Base-by-base conservation (phyloP, 345 rosid genomes). In the Euphorbia lathyris region DNA sequence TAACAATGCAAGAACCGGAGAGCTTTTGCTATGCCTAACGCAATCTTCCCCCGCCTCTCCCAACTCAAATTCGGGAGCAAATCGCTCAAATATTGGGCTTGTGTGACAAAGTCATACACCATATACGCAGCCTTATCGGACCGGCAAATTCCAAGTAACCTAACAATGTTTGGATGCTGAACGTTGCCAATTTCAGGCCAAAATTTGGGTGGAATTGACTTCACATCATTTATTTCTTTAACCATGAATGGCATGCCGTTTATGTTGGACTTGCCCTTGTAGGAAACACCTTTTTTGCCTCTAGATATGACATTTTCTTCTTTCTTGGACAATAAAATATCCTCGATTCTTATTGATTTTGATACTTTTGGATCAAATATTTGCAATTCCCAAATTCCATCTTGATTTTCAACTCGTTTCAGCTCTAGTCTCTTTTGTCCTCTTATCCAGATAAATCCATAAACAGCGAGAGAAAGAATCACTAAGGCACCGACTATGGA, bases 361-460 rank as follows among this genome's bases (percentile, higher is more conserved):
- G 76, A 76, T 63, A 73, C 60, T 72, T 82, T 82, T 42, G 86
- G 64, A 62, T 86, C 82, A 56, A 84, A 91, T 74, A 83, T 72
- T n/a, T 77, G 86, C 65, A 88, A 69, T 29, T 91, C 94, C 90
- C 96, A 91, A 3, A 72, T 76, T 22, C 94, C 96, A 43, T 86
- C 85, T 78, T 83, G 87, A 22, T 79, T 83, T 69, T 93, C 91
- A 11, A 85, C 83, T 76, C 86, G 81, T 78, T 86, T 83, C 11
- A 76, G 72, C 65, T 74, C 76, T 27, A 79, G 72, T 48, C 32
- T 66, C 22, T 75, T 85, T 65, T 55, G 75, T 45, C 79, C 75
- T 43, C 84, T 79, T 38, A 86, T 43, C n/a, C 83, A 25, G 9
- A 74, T 58, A 59, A 79, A 9, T 2, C 66, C 80, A 12, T 72